Evolutionary conservation across 148 eudicot species (phyloP).

Genomic region (Drosera capensis): DNA sequence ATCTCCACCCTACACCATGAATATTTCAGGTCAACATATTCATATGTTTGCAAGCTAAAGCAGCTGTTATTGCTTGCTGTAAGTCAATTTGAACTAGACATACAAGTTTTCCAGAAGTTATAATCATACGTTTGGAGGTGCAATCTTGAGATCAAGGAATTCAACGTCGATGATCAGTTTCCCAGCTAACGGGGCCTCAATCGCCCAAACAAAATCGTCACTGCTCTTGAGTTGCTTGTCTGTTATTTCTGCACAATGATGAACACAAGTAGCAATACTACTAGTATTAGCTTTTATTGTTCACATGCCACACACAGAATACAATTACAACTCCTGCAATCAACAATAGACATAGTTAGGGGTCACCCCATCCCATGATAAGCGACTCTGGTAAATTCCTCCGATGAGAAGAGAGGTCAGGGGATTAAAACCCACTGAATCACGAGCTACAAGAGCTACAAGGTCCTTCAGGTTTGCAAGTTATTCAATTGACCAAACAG

Average conservation of each 20-base stretch:
- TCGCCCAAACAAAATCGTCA: conserved; percentile 76
- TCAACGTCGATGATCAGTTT: conserved; percentile 79
- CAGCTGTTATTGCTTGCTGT: neutral
- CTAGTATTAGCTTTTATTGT: too few species aligned
- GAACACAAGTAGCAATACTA: neutral
- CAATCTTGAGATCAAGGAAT: conserved; percentile 65
- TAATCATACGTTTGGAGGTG: conserved; percentile 35
- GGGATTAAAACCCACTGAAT: too few species aligned
- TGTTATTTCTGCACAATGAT: conserved; percentile 33
- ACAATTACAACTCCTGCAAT: too few species aligned
- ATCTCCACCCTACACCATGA: conserved; percentile 39
- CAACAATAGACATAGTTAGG: too few species aligned
- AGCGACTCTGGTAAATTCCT: too few species aligned
- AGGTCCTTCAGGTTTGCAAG: neutral
- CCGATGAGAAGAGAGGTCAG: too few species aligned
- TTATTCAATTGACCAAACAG: neutral
- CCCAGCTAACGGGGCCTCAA: conserved; percentile 60
- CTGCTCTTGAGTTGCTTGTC: conserved; percentile 57
- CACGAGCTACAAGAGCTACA: too few species aligned
- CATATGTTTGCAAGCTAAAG: neutral
- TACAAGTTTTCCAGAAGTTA: neutral
- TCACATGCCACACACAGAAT: neutral
- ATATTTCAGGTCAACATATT: neutral
- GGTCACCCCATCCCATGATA: too few species aligned
- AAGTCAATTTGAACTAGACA: neutral